Percentiles rank a stretch among this genome's conserved stretches.
Evolutionary conservation across 371 early-diverging fungal genomes (phyloP).

Genomic region (Batrachochytrium dendrobatidis): DNA sequence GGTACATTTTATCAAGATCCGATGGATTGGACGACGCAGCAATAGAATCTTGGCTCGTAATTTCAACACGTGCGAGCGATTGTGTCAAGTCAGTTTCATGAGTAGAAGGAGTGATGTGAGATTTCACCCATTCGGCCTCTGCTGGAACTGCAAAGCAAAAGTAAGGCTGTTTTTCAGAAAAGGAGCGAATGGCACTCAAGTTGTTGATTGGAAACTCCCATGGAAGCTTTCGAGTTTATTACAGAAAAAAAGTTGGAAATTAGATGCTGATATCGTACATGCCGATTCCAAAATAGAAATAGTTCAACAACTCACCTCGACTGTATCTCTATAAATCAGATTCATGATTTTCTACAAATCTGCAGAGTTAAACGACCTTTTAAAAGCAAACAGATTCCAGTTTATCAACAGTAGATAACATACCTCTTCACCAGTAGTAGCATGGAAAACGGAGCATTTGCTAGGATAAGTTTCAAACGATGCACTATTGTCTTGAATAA

Average conservation of each 20-base stretch:
- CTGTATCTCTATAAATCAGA: slow-evolving; percentile 3
- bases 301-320: background rate
- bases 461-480: background rate
- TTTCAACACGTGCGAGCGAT: background rate
- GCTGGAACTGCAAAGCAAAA: background rate
- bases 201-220: background rate
- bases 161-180: background rate
- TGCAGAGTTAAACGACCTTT: background rate
- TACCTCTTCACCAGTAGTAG: slow-evolving; percentile 11
- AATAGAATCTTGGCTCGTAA: background rate
- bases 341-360: background rate
- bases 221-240: background rate
- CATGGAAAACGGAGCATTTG: slow-evolving; percentile 1
- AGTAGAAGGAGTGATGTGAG: background rate
- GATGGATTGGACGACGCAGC: background rate
- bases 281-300: background rate
- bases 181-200: background rate
- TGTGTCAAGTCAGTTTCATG: background rate
- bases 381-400: too few relatives aligned
- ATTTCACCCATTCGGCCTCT: background rate
- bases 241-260: too few relatives aligned
- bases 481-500: slow-evolving; percentile 48
- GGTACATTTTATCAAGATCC: too few relatives aligned
- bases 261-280: too few relatives aligned
- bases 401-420: background rate